Evolutionary conservation across 2,329 filamentous ascomycete species (phyloP).

Genomic region (Hypoxylon sp.): DNA sequence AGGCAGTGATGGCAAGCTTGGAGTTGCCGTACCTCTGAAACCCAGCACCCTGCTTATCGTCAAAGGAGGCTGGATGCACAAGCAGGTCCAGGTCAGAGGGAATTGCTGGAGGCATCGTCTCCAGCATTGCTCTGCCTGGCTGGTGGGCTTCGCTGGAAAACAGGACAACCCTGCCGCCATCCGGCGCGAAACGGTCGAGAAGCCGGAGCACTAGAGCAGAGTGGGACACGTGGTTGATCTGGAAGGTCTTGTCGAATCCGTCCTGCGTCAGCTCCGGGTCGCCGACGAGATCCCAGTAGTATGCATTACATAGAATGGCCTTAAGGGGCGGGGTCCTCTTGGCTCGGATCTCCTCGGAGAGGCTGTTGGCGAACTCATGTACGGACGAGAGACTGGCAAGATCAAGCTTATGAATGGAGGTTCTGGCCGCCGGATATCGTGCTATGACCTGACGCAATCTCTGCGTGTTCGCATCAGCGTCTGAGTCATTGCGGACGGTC

Average conservation of each 20-base stretch:
- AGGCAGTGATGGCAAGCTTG: constrained; percentile 49
- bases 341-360: constrained; percentile 30
- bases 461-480: constrained; percentile 42
- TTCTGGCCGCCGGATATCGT: constrained; percentile 48
- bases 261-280: constrained; percentile 46
- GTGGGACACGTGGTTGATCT: constrained; percentile 50
- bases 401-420: constrained; percentile 47
- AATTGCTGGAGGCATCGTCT: constrained; percentile 47
- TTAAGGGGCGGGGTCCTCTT: constrained; percentile 42
- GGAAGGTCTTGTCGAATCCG: constrained; percentile 50
- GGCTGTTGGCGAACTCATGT: constrained; percentile 43
- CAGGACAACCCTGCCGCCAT: constrained; percentile 69
- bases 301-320: constrained; percentile 51
- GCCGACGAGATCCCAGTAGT: constrained; percentile 46
- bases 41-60: constrained; percentile 46
- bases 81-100: constrained; percentile 48
- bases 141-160: constrained; percentile 47
- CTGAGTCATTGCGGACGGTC: constrained; percentile 46
- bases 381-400: constrained; percentile 46
- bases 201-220: constrained; percentile 45
- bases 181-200: constrained; percentile 65
- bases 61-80: constrained; percentile 45
- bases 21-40: constrained; percentile 53
- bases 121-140: constrained; percentile 49
- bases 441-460: constrained; percentile 37